Evolutionary conservation across 2,329 filamentous ascomycete genomes (phyloP).

Genomic region (Didymella keratinophila): DNA sequence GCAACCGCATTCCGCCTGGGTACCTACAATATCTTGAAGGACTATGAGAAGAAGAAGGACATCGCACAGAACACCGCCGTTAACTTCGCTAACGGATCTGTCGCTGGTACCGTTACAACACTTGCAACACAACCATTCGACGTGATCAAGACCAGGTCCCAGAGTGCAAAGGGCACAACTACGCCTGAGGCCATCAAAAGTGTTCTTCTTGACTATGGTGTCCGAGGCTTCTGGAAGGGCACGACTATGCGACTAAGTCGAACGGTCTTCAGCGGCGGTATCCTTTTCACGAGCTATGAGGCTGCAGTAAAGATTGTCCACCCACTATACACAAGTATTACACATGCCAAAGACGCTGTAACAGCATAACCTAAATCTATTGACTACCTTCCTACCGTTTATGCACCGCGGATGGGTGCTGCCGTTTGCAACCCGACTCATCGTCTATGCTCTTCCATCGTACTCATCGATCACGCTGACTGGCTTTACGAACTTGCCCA

Average conservation of each 20-base stretch:
- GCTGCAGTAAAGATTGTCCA: conserved; percentile 60
- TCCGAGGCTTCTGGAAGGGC: conserved; percentile 71
- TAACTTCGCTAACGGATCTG: conserved; percentile 69
- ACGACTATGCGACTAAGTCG: conserved; percentile 72
- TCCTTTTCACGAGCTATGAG: conserved; percentile 70
- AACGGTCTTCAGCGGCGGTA: conserved; percentile 71
- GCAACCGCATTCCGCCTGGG: conserved; percentile 70
- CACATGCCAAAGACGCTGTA: conserved; percentile 26
- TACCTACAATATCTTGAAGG: conserved; percentile 69
- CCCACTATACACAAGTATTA: conserved; percentile 45
- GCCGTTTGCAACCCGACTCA: not conserved
- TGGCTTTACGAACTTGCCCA: conserved; percentile 62
- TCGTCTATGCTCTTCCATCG: conserved; percentile 26
- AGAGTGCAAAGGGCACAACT: conserved; percentile 65
- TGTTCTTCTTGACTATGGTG: conserved; percentile 64
- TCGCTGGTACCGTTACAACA: conserved; percentile 68
- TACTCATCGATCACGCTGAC: conserved; percentile 64
- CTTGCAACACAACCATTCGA: conserved; percentile 69
- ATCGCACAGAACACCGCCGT: conserved; percentile 60
- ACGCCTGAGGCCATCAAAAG: conserved; percentile 64
- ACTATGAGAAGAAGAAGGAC: conserved; percentile 59
- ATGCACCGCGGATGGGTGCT: not conserved
- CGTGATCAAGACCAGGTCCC: conserved; percentile 69
- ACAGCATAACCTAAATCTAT: conserved; percentile 28
- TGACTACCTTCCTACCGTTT: not conserved